Evolutionary conservation across 2,329 filamentous ascomycete species (phyloP).

Genomic region (Claviceps pusilla): DNA sequence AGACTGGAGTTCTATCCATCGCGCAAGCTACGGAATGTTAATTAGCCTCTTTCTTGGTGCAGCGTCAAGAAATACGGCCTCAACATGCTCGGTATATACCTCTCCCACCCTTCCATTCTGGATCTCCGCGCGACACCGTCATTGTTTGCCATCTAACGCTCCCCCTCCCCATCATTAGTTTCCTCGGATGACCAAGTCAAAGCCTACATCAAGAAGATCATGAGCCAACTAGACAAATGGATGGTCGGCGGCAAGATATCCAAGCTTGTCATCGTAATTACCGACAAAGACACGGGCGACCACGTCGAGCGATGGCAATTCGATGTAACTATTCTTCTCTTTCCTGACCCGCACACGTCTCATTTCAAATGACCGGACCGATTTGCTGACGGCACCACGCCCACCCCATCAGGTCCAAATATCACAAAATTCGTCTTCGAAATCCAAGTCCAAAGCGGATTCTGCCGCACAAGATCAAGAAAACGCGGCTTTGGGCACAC

Average conservation of each 20-base stretch:
- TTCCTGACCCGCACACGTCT: background rate
- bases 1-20: background rate
- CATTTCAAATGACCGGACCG: background rate
- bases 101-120: too few species aligned
- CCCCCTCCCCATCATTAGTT: slow-evolving; percentile 32
- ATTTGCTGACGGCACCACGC: too few species aligned
- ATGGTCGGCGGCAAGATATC: slow-evolving; percentile 95
- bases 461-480: slow-evolving; percentile 49
- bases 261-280: slow-evolving; percentile 92
- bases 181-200: slow-evolving; percentile 96
- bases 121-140: background rate
- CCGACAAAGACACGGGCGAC: slow-evolving; percentile 90
- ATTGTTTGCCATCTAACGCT: slow-evolving; percentile 6
- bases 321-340: slow-evolving; percentile 42
- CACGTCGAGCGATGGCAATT: slow-evolving; percentile 98
- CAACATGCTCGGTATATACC: slow-evolving; percentile 64
- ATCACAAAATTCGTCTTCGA: slow-evolving; percentile 11
- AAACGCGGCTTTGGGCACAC: slow-evolving; percentile 35
- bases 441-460: slow-evolving; percentile 27
- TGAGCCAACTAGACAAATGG: slow-evolving; percentile 94
- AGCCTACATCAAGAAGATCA: slow-evolving; percentile 98
- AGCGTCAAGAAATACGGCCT: slow-evolving; percentile 96
- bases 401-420: slow-evolving; percentile 11
- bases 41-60: slow-evolving; percentile 1
- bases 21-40: background rate